Percentiles rank a stretch among this genome's conserved stretches.
These are phyloP conservation scores for Inga leiocalycina DNA, from an alignment of 306 rosid genomes.

Conservation along the genomic window DNA sequence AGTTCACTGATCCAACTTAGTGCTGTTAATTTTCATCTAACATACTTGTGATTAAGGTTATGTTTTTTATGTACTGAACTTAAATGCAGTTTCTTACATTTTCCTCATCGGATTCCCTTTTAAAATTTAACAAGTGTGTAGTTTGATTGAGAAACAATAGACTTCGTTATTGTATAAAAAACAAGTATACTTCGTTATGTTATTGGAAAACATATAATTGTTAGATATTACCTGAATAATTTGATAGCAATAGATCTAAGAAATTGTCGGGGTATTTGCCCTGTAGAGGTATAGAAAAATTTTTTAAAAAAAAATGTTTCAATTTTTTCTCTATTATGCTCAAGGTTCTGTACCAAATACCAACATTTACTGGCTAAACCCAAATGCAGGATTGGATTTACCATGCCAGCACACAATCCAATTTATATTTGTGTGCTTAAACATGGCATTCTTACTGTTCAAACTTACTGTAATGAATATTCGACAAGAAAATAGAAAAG, in stretches of 20 bases:
- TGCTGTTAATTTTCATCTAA: neutral
- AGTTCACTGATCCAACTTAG: slow-evolving; percentile 2
- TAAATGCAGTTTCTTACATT: neutral
- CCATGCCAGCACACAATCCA: neutral
- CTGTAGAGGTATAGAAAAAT: neutral
- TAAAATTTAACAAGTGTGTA: neutral
- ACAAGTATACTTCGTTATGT: neutral
- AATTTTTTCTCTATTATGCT: neutral
- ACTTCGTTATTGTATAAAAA: neutral
- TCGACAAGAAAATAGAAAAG: neutral
- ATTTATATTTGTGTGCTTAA: neutral
- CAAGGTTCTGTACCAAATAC: neutral
- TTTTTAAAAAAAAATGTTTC: no score
- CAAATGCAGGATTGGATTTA: neutral
- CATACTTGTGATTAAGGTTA: neutral
- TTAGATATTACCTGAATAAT: neutral
- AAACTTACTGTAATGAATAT: neutral
- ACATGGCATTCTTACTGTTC: slow-evolving; percentile 1
- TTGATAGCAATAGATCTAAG: neutral
- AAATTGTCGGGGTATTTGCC: neutral
- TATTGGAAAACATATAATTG: neutral
- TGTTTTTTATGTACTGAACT: neutral
- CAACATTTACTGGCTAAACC: neutral
- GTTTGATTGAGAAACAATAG: neutral
- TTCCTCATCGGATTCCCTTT: neutral